phyloP scores from a whole-genome alignment of 2,329 filamentous ascomycete genomes.

The Sporothrix protearum region DNA sequence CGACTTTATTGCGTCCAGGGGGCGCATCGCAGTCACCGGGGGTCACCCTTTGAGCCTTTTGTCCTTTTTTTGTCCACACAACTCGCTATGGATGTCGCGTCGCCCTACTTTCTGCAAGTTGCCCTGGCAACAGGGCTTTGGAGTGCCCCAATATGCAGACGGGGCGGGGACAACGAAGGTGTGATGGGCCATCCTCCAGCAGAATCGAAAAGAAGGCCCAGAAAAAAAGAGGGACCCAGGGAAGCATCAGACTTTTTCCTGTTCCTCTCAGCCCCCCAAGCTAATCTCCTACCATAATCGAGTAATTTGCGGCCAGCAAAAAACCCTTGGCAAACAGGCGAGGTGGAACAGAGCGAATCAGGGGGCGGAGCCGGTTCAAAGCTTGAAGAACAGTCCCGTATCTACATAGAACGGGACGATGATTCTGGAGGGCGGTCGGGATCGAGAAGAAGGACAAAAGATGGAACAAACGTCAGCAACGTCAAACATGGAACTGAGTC shows the following conservation, averaged over 20 bases:
- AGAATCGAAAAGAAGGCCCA: neutral
- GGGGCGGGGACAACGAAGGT: neutral
- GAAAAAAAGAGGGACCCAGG: constrained; percentile 7
- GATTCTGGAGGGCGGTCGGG: neutral
- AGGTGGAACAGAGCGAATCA: constrained; percentile 10
- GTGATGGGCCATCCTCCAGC: neutral
- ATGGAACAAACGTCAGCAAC: neutral
- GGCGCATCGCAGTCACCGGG: neutral
- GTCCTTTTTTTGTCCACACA: neutral
- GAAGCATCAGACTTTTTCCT: constrained; percentile 20
- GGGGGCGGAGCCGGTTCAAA: neutral
- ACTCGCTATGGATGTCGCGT: constrained; percentile 16
- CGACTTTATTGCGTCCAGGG: constrained; percentile 5
- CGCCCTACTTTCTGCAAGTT: neutral
- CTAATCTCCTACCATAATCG: no score
- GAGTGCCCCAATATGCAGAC: neutral
- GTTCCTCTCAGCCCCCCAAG: neutral
- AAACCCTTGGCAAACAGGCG: constrained; percentile 18
- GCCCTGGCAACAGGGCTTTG: constrained; percentile 21
- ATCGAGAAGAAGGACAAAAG: constrained; percentile 4
- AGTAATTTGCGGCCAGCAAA: constrained; percentile 21
- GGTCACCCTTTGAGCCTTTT: neutral
- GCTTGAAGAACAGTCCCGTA: neutral
- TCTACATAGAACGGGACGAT: neutral
- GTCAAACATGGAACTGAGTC: neutral